Percentiles rank a stretch among this genome's conserved stretches.
phyloP scores from a whole-genome alignment of 1,284 basidiomycete genomes.

The Stereum hirsutum region DNA sequence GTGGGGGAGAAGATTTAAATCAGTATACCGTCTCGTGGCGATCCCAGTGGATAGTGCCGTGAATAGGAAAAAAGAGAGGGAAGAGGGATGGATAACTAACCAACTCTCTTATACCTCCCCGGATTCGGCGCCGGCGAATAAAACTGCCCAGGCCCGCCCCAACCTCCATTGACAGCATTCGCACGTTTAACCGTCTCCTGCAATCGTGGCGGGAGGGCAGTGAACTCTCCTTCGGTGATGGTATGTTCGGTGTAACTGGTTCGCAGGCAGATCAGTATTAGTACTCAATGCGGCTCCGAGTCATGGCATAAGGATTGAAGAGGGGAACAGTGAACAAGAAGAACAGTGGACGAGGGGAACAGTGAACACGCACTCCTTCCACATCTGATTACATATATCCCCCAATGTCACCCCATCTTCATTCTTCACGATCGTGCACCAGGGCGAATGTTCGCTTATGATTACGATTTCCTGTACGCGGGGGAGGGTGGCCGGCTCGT shows the following conservation, averaged over 20 bases:
- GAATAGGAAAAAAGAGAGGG: neutral
- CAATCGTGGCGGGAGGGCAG: slow-evolving; percentile 43
- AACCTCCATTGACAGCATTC: slow-evolving; percentile 31
- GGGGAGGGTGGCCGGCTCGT: slow-evolving; percentile 73
- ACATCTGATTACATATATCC: slow-evolving; percentile 58
- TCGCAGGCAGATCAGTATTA: slow-evolving; percentile 1
- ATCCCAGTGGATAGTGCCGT: slow-evolving; percentile 3
- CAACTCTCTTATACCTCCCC: slow-evolving; percentile 42
- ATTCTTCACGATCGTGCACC: slow-evolving; percentile 72
- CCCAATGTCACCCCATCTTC: slow-evolving; percentile 62
- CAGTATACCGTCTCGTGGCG: too few species aligned
- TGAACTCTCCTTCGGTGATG: slow-evolving; percentile 59
- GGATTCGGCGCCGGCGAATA: slow-evolving; percentile 36
- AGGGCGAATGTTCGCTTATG: slow-evolving; percentile 64
- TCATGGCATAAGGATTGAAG: too few species aligned
- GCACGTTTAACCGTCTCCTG: slow-evolving; percentile 64
- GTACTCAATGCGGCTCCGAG: too few species aligned
- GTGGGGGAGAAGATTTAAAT: too few species aligned
- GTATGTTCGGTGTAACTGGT: slow-evolving; percentile 56
- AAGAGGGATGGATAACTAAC: slow-evolving; percentile 27
- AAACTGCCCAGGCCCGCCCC: slow-evolving; percentile 23
- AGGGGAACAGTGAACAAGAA: slow-evolving; percentile 6
- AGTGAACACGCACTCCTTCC: slow-evolving; percentile 51
- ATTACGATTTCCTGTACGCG: slow-evolving; percentile 66
- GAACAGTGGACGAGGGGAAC: neutral